phyloP scores from a whole-genome alignment of 1,284 basidiomycete genomes.

The Cerrena zonata region DNA sequence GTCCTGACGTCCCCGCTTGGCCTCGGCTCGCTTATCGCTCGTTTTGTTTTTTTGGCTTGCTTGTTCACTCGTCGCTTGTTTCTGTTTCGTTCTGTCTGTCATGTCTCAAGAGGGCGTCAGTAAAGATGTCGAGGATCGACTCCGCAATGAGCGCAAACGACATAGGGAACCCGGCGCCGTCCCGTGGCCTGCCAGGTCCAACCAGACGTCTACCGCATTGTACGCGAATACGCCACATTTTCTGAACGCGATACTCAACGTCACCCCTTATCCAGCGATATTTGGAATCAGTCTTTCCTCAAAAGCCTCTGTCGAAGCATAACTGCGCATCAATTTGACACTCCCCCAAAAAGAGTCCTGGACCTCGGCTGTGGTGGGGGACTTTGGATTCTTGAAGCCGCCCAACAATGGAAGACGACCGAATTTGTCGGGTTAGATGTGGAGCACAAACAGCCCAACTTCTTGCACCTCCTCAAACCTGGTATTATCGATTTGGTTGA shows the following conservation, averaged over 20 bases:
- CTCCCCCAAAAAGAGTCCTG: slow-evolving; percentile 49
- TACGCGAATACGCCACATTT: slow-evolving; percentile 28
- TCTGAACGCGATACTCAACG: background rate
- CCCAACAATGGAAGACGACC: slow-evolving; percentile 51
- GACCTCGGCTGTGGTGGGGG: slow-evolving; percentile 81
- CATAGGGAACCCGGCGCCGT: slow-evolving; percentile 35
- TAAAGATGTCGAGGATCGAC: slow-evolving; percentile 42
- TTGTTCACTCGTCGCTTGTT: slow-evolving; percentile 10
- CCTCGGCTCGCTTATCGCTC: too few species aligned
- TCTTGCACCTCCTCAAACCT: slow-evolving; percentile 34
- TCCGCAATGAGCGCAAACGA: slow-evolving; percentile 28
- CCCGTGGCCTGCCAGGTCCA: slow-evolving; percentile 50
- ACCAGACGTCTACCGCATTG: slow-evolving; percentile 47
- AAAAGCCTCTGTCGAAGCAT: slow-evolving; percentile 40
- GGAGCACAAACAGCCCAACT: slow-evolving; percentile 49
- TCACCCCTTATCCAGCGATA: slow-evolving; percentile 43
- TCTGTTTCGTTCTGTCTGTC: background rate
- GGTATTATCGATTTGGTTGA: slow-evolving; percentile 19
- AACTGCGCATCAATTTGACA: slow-evolving; percentile 49
- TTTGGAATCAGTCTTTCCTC: slow-evolving; percentile 64
- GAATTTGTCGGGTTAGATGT: slow-evolving; percentile 59
- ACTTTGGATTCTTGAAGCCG: slow-evolving; percentile 65
- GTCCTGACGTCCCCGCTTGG: too few species aligned
- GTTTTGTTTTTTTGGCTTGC: background rate
- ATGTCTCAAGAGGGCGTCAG: slow-evolving; percentile 21